These are phyloP conservation scores for Solanum aculeatissimum DNA, from an alignment of 305 asterid genomes.

Conservation along the genomic window DNA sequence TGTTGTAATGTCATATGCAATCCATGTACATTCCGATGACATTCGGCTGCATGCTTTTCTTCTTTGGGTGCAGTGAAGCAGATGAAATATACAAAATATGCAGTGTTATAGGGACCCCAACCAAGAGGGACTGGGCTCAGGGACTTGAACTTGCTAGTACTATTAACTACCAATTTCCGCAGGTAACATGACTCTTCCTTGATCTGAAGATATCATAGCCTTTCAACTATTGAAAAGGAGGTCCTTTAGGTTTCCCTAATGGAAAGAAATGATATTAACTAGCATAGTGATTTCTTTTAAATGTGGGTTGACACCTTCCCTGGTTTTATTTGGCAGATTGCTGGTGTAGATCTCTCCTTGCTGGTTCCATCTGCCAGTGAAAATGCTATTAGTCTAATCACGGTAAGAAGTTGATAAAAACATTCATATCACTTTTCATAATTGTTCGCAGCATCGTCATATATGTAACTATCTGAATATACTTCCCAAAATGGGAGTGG, in stretches of 20 bases:
- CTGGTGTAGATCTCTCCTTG: slow-evolving; percentile 50
- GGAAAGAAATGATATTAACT: not conserved
- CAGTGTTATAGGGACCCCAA: slow-evolving; percentile 73
- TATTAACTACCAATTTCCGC: slow-evolving; percentile 67
- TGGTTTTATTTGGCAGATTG: slow-evolving; percentile 28
- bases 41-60: not conserved
- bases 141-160: slow-evolving; percentile 75
- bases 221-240: not conserved
- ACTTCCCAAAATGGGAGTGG: not conserved
- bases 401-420: slow-evolving; percentile 24
- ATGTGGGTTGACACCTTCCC: not conserved
- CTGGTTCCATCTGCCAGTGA: slow-evolving; percentile 75
- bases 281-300: not conserved
- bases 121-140: slow-evolving; percentile 47
- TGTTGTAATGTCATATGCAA: not conserved
- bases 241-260: not conserved
- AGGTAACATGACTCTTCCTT: slow-evolving; percentile 24
- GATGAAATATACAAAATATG: slow-evolving; percentile 90
- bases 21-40: not conserved
- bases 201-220: not conserved
- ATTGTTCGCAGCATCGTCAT: not conserved
- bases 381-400: slow-evolving; percentile 61
- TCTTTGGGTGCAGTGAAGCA: slow-evolving; percentile 52
- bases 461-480: not conserved
- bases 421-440: not conserved